phyloP scores from a whole-genome alignment of 139 green algal species.

The Chlorella sp. region DNA sequence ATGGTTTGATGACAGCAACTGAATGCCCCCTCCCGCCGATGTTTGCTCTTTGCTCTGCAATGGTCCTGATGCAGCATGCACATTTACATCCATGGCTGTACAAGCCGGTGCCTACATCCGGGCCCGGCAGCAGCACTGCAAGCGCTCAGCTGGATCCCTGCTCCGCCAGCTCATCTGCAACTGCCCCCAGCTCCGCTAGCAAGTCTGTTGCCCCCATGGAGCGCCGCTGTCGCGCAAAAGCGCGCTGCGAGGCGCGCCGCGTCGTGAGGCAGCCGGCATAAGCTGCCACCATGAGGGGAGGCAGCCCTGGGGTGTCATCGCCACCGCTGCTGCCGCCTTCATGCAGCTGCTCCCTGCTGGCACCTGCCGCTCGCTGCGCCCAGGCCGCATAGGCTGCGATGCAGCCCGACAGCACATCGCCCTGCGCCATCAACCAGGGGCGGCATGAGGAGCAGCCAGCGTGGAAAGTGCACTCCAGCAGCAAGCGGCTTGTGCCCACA shows the following conservation, averaged over 20 bases:
- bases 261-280: constrained; percentile 47
- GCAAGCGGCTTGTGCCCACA: neutral
- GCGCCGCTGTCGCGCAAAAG: constrained; percentile 35
- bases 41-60: too few species aligned
- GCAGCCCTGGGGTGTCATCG: neutral
- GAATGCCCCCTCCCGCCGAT: too few species aligned
- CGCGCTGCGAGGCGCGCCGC: neutral
- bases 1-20: too few species aligned
- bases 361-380: constrained; percentile 10
- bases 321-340: neutral
- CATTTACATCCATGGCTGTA: too few species aligned
- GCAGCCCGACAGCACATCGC: constrained; percentile 66
- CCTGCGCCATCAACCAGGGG: constrained; percentile 30
- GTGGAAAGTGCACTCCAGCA: neutral
- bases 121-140: too few species aligned
- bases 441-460: neutral
- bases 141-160: neutral
- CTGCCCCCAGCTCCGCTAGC: constrained; percentile 33
- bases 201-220: constrained; percentile 48
- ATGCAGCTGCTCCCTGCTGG: constrained; percentile 24
- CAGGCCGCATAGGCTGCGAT: constrained; percentile 63
- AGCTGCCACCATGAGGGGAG: constrained; percentile 44
- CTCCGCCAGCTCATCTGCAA: constrained; percentile 24
- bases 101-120: too few species aligned
- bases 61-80: too few species aligned